Conservation (phyloP, 805 yeast genomes). For the Saccharomycopsis schoenii region DNA sequence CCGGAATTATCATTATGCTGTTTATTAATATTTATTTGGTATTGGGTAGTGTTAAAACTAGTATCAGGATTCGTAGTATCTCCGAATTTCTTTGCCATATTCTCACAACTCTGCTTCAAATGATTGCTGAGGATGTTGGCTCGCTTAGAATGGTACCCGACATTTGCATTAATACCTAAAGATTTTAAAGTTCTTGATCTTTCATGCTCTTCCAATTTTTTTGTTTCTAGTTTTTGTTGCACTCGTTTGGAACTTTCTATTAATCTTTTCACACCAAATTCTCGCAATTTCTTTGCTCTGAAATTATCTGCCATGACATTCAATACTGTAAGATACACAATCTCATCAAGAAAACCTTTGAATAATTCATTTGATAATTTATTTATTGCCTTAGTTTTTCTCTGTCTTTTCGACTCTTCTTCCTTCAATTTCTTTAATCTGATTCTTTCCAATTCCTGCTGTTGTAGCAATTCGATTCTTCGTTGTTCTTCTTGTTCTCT, state of each 20-base stretch:
- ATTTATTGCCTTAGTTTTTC: background rate
- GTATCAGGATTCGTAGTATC: background rate
- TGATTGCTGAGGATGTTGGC: conserved; percentile 17
- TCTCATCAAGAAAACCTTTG: conserved; percentile 10
- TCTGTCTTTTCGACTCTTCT: conserved; percentile 11
- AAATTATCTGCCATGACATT: conserved; percentile 38
- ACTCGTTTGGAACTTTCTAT: conserved; percentile 21
- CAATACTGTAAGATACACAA: conserved; percentile 24
- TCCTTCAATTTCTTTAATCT: background rate
- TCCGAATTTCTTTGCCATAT: background rate
- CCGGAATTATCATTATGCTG: conserved; percentile 20
- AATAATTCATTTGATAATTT: conserved; percentile 23
- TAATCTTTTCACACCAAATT: conserved; percentile 26
- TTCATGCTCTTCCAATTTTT: conserved; percentile 31
- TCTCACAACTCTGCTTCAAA: conserved; percentile 15
- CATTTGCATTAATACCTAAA: conserved; percentile 25
- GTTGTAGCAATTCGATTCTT: background rate
- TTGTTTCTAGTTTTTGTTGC: conserved; percentile 26
- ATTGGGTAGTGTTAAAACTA: background rate
- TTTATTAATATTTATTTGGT: background rate
- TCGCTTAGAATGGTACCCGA: conserved; percentile 23
- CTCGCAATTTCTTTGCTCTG: conserved; percentile 27
- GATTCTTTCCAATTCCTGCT: background rate
- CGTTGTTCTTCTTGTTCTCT: conserved; percentile 11
- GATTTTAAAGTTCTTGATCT: conserved; percentile 24